Evolutionary conservation across 306 rosid species (phyloP), one percentile per base, ranked within the genome.

Genomic region (Corylus heterophylla): DNA sequence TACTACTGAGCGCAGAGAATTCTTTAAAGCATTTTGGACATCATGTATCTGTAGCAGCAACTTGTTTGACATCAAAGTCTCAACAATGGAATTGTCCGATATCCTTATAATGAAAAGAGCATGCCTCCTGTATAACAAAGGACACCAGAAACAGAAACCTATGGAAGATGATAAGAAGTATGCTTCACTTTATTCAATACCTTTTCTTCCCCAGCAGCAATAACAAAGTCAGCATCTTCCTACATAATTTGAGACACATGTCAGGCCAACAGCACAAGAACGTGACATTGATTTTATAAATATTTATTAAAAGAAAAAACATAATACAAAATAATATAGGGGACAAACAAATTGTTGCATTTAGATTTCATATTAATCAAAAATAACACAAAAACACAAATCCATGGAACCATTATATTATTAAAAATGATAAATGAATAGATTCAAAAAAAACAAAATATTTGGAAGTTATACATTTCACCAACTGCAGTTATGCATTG

Each of bases 171-270:
- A 73, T 11, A 70, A 55, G 48, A 35, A 77, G 75, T 20, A 48
- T 27, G 74, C 56, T 59, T 35, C 13, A 69, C 14, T 42, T 73
- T 56, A 66, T 68, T 52, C 61, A 77, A 69, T 79, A 95, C 99
- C 94, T 91, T 91, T 74, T 93, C 98, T 78, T 95, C 98, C 81
- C 75, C 82, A 13, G 89, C 86, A 76, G 83, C 91, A 75, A 90
- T 85, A 86, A 91, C 80, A 83, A 91, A 95, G 81, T 95, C 99
- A 59, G 85, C 92, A 72, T 95, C 99, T 87, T 90, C 98, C 99
- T 95, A 85, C 81, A 86, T 29, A 77, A 71, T 79, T 74, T 55
- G 78, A 48, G 50, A 76, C 58, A 82, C 8, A 77, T 69, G 68
- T 85, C 62, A 88, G 73, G 81, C 86, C 76, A 69, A 85, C 31